Base-by-base conservation (phyloP, 2,329 filamentous ascomycete genomes). In the Epichloe glyceriae region DNA sequence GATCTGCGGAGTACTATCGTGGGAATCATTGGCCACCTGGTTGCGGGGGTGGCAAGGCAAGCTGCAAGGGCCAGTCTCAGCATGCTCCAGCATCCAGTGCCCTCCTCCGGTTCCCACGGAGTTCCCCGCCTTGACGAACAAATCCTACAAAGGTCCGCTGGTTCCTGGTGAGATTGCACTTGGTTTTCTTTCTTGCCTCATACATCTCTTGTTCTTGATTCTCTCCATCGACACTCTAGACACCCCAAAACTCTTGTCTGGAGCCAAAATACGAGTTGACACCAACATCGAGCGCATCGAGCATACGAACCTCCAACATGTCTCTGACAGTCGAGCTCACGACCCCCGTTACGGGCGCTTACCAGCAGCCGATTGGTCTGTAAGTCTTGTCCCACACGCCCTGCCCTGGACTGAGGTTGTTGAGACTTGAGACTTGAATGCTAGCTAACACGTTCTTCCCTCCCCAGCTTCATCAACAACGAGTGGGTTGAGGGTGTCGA, bases 401-500 rank as follows among this genome's bases (percentile, higher is more conserved):
- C 4, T 17, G 26, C 39, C 20, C 17, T 7, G 8, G 8, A 19
- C 10, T 22, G 20, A 19, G 33, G 8, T 12, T 11, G 17, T 35
- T 20, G 35, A 38, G 19, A 7, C 30, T 26, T 8, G 22, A 26
- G 1, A 4, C 17, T 14, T 35, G 19, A 3, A 17, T 40, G 17
- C 17, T 43, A 7, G 20, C 51, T 41, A 26, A 48, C 2, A 15
- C 33, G 35, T 19, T 37, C 44, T 19, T 37, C 44, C 22, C 6
- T 46, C 20, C 19, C 10, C 62, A 88, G 85, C 54, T 93, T 88
- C 78, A 93, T 95, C 79, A 90, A 93, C 79, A 90, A 91, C 70
- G 85, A 96, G 71, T 96, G 84, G 73, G 80, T 94, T 57, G 67
- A 70, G 62, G 77, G 82, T 66, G 82, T 85, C 56, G 87, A 95